Evolutionary conservation across 371 early-diverging fungal species (phyloP).

Genomic region (Rhizopus sp.): DNA sequence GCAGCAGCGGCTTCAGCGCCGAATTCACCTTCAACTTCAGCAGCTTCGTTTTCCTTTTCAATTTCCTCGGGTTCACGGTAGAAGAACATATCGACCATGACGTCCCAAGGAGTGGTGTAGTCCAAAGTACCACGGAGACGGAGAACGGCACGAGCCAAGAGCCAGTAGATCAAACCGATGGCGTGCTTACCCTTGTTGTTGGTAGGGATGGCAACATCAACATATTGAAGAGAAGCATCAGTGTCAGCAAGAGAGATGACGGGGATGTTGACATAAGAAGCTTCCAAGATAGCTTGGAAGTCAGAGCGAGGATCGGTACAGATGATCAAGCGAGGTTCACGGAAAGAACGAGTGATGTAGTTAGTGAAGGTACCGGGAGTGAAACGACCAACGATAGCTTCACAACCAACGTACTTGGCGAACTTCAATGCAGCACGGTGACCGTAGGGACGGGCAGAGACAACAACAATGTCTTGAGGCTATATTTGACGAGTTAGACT

Average conservation of each 20-base stretch:
- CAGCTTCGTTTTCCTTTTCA: slow-evolving; percentile 66
- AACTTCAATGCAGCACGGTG: slow-evolving; percentile 99
- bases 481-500: slow-evolving; percentile 1
- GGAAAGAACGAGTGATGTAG: slow-evolving; percentile 98
- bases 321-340: slow-evolving; percentile 98
- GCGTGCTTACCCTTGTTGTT: slow-evolving; percentile 99
- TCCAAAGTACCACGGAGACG: slow-evolving; percentile 95
- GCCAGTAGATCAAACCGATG: slow-evolving; percentile 97
- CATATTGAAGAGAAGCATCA: slow-evolving; percentile 92
- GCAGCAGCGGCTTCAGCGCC: slow-evolving; percentile 23
- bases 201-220: slow-evolving; percentile 99
- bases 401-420: slow-evolving; percentile 96
- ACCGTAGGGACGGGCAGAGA: slow-evolving; percentile 98
- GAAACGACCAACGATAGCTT: slow-evolving; percentile 99
- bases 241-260: slow-evolving; percentile 99
- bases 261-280: slow-evolving; percentile 99
- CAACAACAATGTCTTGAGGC: slow-evolving; percentile 94
- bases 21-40: slow-evolving; percentile 30
- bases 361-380: slow-evolving; percentile 99
- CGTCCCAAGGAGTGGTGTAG: slow-evolving; percentile 85
- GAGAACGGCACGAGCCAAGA: slow-evolving; percentile 97
- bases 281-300: slow-evolving; percentile 98
- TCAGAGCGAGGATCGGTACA: slow-evolving; percentile 99
- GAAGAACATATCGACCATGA: slow-evolving; percentile 99
- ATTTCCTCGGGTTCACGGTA: slow-evolving; percentile 91